Percentiles rank a stretch among this genome's conserved stretches.
phyloP scores from a whole-genome alignment of 2,329 filamentous ascomycete species.

The Hypoxylon sp. region DNA sequence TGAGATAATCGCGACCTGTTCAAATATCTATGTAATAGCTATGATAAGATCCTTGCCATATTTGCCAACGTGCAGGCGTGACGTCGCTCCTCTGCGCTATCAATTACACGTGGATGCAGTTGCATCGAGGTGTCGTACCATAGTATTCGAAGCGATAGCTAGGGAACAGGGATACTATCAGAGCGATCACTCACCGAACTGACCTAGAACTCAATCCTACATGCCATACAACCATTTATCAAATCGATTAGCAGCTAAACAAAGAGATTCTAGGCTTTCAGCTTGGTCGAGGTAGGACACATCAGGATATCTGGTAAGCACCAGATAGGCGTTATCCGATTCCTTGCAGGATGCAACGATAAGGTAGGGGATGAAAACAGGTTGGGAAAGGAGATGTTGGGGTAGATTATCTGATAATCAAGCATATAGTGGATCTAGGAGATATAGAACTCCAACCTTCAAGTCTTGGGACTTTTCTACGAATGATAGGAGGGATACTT shows the following conservation, averaged over 20 bases:
- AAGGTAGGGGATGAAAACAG: constrained; percentile 9
- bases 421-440: constrained; percentile 18
- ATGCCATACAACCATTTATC: too few species aligned
- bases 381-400: constrained; percentile 10
- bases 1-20: constrained; percentile 5
- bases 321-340: constrained; percentile 22
- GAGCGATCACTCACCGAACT: not conserved
- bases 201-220: not conserved
- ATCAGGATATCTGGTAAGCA: too few species aligned
- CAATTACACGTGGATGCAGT: not conserved
- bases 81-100: constrained; percentile 10
- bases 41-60: constrained; percentile 32
- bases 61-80: constrained; percentile 12
- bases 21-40: constrained; percentile 11
- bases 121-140: not conserved
- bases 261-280: too few species aligned
- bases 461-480: not conserved
- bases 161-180: not conserved
- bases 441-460: not conserved
- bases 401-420: constrained; percentile 29
- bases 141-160: not conserved
- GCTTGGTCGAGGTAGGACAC: too few species aligned
- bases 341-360: constrained; percentile 18
- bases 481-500: not conserved
- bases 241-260: too few species aligned